Percentiles rank a stretch among this genome's conserved stretches.
Evolutionary conservation across 2,329 filamentous ascomycete genomes (phyloP).

Genomic region (Calonectria ilicicola): DNA sequence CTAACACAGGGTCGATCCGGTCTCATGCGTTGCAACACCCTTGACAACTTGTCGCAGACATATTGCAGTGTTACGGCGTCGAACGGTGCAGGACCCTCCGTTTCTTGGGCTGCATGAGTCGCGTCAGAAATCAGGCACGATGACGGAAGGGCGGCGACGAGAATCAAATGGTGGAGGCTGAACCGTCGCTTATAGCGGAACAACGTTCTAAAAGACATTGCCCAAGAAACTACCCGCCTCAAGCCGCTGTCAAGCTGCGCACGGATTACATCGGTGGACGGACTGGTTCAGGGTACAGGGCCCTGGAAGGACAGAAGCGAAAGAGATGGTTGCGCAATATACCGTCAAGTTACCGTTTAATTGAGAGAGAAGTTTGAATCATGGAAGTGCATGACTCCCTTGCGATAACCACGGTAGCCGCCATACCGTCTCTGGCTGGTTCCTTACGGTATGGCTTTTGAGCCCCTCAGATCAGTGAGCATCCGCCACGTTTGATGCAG

Average conservation of each 20-base stretch:
- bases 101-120: not conserved
- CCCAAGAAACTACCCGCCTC: slow-evolving; percentile 4
- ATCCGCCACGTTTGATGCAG: slow-evolving; percentile 45
- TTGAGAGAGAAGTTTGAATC: not conserved
- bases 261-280: slow-evolving; percentile 23
- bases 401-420: slow-evolving; percentile 24
- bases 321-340: not conserved
- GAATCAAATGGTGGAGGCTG: slow-evolving; percentile 2
- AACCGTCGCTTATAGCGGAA: slow-evolving; percentile 44
- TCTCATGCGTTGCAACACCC: not conserved
- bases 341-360: slow-evolving; percentile 1
- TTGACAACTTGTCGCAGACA: not conserved
- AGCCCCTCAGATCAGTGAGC: slow-evolving; percentile 38
- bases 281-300: slow-evolving; percentile 19
- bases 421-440: slow-evolving; percentile 15
- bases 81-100: not conserved
- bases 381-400: slow-evolving; percentile 8
- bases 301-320: not conserved
- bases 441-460: slow-evolving; percentile 22
- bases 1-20: not conserved
- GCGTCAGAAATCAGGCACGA: slow-evolving; percentile 28
- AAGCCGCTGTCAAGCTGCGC: slow-evolving; percentile 18
- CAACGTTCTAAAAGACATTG: slow-evolving; percentile 29
- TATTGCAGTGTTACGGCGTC: not conserved
- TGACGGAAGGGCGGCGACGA: slow-evolving; percentile 34